phyloP scores from a whole-genome alignment of 1,139 yeast species.

The Petasospora rhodanensis region DNA sequence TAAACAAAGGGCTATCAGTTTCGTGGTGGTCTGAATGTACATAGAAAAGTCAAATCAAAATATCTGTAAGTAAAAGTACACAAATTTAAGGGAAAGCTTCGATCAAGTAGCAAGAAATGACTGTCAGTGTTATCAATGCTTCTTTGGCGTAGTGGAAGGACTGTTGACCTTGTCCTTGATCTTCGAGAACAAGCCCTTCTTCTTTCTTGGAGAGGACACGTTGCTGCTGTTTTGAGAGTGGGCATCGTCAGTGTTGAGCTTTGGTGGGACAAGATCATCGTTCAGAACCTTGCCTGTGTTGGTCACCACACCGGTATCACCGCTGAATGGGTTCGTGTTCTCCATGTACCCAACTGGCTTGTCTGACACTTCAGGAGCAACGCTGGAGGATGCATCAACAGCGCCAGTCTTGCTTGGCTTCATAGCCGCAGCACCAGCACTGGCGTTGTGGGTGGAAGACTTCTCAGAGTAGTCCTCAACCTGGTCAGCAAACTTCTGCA shows the following conservation, averaged over 20 bases:
- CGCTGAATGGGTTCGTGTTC: conserved; percentile 7
- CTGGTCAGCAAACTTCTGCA: conserved; percentile 15
- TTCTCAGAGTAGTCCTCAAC: conserved; percentile 9
- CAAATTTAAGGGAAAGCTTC: no score
- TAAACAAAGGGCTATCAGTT: conserved; percentile 33
- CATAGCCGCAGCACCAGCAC: conserved; percentile 1
- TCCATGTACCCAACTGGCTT: conserved; percentile 3
- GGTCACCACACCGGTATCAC: conserved; percentile 8
- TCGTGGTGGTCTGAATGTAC: conserved; percentile 27
- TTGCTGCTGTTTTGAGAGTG: conserved; percentile 5
- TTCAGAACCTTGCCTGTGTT: conserved; percentile 1
- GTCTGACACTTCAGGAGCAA: neutral
- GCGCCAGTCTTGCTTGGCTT: no score
- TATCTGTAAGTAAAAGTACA: no score
- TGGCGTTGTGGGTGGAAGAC: no score
- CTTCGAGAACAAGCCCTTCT: conserved; percentile 12
- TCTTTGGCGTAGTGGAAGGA: conserved; percentile 10
- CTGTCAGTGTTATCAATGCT: no score
- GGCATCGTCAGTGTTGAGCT: conserved; percentile 5
- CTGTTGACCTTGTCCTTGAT: conserved; percentile 15
- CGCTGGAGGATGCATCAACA: neutral
- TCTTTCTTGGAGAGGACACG: conserved; percentile 14
- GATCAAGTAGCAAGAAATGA: no score
- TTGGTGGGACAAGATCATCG: conserved; percentile 9
- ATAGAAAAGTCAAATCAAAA: conserved; percentile 1